A percentile compares a stretch with the other conserved stretches of the same genome.
These are phyloP conservation scores for Amylocystis lapponica DNA, from an alignment of 768 basidiomycete species.

Conservation along the genomic window DNA sequence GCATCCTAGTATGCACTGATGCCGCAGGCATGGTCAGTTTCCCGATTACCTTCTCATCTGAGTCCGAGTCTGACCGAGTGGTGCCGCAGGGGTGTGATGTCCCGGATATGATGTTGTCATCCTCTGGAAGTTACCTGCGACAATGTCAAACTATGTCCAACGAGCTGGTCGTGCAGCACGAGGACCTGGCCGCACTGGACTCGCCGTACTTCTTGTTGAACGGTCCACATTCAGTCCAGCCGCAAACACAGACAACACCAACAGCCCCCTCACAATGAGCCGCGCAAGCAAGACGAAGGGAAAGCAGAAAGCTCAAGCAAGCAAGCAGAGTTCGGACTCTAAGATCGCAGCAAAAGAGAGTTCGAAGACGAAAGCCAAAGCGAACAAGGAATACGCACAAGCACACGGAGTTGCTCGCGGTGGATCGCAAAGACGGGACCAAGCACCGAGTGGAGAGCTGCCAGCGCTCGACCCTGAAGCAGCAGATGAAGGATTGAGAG, in stretches of 20 bases:
- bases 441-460: not conserved
- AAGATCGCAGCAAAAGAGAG: not conserved
- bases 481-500: slow-evolving; percentile 24
- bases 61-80: not conserved
- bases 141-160: slow-evolving; percentile 28
- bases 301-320: not conserved
- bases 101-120: slow-evolving; percentile 31
- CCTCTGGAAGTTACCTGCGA: slow-evolving; percentile 30
- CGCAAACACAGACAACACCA: not conserved
- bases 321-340: too few species aligned
- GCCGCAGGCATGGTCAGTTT: slow-evolving; percentile 30
- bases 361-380: not conserved
- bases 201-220: slow-evolving; percentile 15
- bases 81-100: slow-evolving; percentile 15
- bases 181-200: slow-evolving; percentile 3
- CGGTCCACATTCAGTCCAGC: slow-evolving; percentile 3
- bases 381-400: slow-evolving; percentile 7
- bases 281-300: not conserved
- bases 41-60: not conserved
- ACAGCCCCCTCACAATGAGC: not conserved
- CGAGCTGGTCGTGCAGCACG: slow-evolving; percentile 29
- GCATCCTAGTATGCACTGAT: slow-evolving; percentile 31
- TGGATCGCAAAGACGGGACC: not conserved
- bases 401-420: slow-evolving; percentile 7
- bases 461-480: slow-evolving; percentile 9